phyloP scores from a whole-genome alignment of 2,329 filamentous ascomycete genomes.

The Metarhizium sp. region DNA sequence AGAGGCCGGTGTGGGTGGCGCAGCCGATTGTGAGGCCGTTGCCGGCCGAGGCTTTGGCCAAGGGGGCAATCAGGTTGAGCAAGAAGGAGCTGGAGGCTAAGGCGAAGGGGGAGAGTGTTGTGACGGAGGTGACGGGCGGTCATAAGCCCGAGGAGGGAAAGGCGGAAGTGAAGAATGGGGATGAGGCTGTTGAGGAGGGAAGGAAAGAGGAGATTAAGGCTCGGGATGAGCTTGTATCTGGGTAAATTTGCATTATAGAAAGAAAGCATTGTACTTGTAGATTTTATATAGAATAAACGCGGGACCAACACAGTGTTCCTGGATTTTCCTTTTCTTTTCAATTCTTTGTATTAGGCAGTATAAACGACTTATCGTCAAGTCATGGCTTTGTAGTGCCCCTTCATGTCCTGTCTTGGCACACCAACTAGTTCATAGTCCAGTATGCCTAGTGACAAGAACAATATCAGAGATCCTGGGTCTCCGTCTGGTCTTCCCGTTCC shows the following conservation, averaged over 20 bases:
- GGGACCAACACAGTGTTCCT: background rate
- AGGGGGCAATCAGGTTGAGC: conserved; percentile 64
- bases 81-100: conserved; percentile 49
- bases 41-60: conserved; percentile 77
- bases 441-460: too few relatives aligned
- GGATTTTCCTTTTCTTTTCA: background rate
- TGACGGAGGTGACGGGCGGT: conserved; percentile 8
- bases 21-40: conserved; percentile 81
- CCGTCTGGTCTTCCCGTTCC: background rate
- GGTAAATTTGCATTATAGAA: background rate
- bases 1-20: conserved; percentile 80
- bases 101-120: background rate
- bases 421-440: background rate
- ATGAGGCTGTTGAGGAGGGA: conserved; percentile 16
- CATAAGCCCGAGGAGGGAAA: background rate
- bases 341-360: background rate
- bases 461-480: too few relatives aligned
- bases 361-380: background rate
- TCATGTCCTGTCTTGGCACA: background rate
- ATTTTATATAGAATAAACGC: background rate
- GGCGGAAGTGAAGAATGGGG: conserved; percentile 34
- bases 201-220: conserved; percentile 11
- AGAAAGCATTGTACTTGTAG: background rate
- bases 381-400: too few relatives aligned
- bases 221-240: background rate